These are phyloP conservation scores for Leccinum angustisporum DNA, from an alignment of 1,284 basidiomycete species.

Conservation along the genomic window DNA sequence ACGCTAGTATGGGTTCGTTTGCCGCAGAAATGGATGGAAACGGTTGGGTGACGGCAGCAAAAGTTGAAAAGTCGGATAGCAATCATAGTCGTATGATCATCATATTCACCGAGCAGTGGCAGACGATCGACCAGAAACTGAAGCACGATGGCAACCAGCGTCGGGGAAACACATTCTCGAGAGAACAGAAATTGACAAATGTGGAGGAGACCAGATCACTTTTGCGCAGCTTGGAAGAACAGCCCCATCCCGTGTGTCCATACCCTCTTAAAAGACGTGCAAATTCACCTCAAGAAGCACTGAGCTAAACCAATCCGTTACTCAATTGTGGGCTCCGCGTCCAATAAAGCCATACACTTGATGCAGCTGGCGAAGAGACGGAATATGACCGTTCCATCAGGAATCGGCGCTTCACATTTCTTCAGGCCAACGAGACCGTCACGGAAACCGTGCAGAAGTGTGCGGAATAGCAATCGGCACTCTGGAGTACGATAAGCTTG, in stretches of 20 bases:
- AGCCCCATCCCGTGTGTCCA: slow-evolving; percentile 91
- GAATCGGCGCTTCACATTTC: slow-evolving; percentile 74
- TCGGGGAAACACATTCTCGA: slow-evolving; percentile 83
- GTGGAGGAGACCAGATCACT: slow-evolving; percentile 80
- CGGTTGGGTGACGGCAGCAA: slow-evolving; percentile 80
- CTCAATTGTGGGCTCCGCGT: slow-evolving; percentile 83
- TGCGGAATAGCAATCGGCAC: slow-evolving; percentile 84
- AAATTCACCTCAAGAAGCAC: slow-evolving; percentile 82
- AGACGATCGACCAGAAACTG: slow-evolving; percentile 85
- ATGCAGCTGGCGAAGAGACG: slow-evolving; percentile 87
- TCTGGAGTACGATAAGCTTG: slow-evolving; percentile 46
- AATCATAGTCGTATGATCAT: slow-evolving; percentile 77
- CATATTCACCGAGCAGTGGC: slow-evolving; percentile 82
- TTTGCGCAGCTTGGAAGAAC: slow-evolving; percentile 79
- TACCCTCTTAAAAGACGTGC: slow-evolving; percentile 91
- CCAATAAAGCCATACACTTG: slow-evolving; percentile 84
- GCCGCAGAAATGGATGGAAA: slow-evolving; percentile 45
- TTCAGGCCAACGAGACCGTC: slow-evolving; percentile 81
- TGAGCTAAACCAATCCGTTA: slow-evolving; percentile 83
- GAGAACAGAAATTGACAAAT: slow-evolving; percentile 87
- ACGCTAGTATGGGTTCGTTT: slow-evolving; percentile 92
- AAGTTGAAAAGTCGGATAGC: slow-evolving; percentile 95
- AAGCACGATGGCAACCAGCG: slow-evolving; percentile 91
- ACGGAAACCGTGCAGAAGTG: slow-evolving; percentile 89
- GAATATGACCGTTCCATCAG: slow-evolving; percentile 87